Base-by-base conservation (phyloP, 345 rosid genomes). In the Lepidium aucheri region DNA sequence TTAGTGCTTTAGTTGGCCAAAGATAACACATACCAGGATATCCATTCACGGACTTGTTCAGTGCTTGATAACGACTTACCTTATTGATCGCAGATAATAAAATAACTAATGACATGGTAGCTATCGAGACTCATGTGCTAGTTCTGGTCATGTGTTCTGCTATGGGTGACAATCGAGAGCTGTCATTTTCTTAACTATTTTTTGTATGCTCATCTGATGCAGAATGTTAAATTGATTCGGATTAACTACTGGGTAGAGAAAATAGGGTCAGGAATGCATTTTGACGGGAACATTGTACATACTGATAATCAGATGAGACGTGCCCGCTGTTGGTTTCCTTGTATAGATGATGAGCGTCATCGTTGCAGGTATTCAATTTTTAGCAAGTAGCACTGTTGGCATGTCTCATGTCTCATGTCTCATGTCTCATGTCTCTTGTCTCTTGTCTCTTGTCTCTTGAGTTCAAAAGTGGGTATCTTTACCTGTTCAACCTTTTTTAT, bases 251-350 rank as follows among this genome's bases (percentile, higher is more conserved):
- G 92, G 96, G 83, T 94, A 18, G 96, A 94, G 83, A 90, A 84
- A 81, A 74, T 74, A 38, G 97, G 86, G 79, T 73, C 90, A n/a
- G 99, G 99, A 46, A 84, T 94, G 77, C 96, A 94, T 68, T 86
- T 90, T 75, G 80, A 83, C 40, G 84, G 69, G 74, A 83, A 83
- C 68, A 85, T 88, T 67, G 70, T 94, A 8, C 96, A 88, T 65
- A 90, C 96, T 32, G 84, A 90, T 77, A 93, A 86, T 70, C 99
- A 94, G 73, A 77, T 94, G 65, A 77, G 96, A 78, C 96, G 97
- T 67, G 95, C 97, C 28, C 82, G 97, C 16, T 90, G 96, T 74
- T 94, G 99, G 99, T 90, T 94, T 73, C 99, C 97, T 54, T 94
- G 96, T 70, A 75, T 88, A 34, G 97, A 94, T 49, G 92, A 86